Base-by-base conservation (phyloP, 139 green algal genomes). In the Raphidocelis subcapitata region DNA sequence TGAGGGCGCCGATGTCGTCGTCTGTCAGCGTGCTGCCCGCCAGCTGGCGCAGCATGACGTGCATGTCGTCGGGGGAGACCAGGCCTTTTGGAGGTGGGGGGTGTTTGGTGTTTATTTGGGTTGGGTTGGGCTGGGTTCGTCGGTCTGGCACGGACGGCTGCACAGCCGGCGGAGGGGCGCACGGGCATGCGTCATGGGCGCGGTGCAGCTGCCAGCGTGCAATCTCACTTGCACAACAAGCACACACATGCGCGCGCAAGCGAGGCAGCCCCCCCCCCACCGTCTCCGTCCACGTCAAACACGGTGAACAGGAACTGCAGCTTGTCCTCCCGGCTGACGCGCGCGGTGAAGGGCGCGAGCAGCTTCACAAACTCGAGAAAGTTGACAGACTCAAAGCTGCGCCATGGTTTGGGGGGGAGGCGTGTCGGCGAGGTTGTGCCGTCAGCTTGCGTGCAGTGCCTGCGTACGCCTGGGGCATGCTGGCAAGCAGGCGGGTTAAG, bases 321-420 rank as follows among this genome's bases (percentile, higher is more conserved):
- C 76, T 92, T 94, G 63, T 94, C 86, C 15, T 97, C 86, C 0
- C 75, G 49, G 29, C 37, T 81, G 0, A 92, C 91, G 0, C 79
- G 74, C 1, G 60, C 36, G 62, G 83, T 93, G 81, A 96, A 96
- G 28, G 92, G 82, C n/a, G 87, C 74, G 47, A 98, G 79, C 35
- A 97, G 35, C 12, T 64, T 57, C 1, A 92, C 84, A 81, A 98
- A 98, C 35, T 97, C 91, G 65, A 88, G 89, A 68, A 97, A 98
- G 82, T 98, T 98, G 20, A 94, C 87, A 44, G 81, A 88, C 54
- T 97, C 92, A 70, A 94, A 95, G 54, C 23, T 33, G 54, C 54
- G 54, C 5, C 54, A 61, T 8, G 24, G 54, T 21, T 28, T 8
- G 54, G 54, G 4, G 54, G 12, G 54, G 10, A 61, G 10, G 24